These are phyloP conservation scores for Violaceomyces palustris DNA, from an alignment of 1,284 basidiomycete genomes.

Conservation along the genomic window DNA sequence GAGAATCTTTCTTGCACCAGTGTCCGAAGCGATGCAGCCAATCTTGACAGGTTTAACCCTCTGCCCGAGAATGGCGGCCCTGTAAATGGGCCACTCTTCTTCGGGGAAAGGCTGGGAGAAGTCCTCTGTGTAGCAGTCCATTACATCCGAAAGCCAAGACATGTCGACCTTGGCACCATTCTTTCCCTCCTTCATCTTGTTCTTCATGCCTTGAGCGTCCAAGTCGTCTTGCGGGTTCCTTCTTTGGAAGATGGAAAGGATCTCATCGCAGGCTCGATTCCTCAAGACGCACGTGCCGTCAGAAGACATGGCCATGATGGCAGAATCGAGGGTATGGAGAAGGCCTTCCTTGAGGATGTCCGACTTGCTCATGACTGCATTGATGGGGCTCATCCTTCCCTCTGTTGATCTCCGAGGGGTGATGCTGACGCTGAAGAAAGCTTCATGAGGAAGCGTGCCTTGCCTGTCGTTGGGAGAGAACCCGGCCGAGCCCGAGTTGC, in stretches of 20 bases:
- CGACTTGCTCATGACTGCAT: conserved; percentile 13
- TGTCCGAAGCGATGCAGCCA: conserved; percentile 28
- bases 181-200: conserved; percentile 3
- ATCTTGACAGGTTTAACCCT: conserved; percentile 22
- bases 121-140: conserved; percentile 42
- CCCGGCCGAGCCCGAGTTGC: no score
- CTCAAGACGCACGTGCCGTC: conserved; percentile 37
- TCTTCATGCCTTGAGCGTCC: no score
- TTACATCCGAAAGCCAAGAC: conserved; percentile 37
- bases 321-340: conserved; percentile 33
- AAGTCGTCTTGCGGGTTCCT: conserved; percentile 28
- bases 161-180: conserved; percentile 23
- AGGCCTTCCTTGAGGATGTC: conserved; percentile 33
- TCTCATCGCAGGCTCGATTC: conserved; percentile 42
- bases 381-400: conserved; percentile 28
- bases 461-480: no score
- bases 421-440: conserved; percentile 39
- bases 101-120: conserved; percentile 34
- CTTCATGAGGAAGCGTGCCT: conserved; percentile 28
- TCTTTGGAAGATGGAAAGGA: conserved; percentile 29
- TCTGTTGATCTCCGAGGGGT: conserved; percentile 24
- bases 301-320: conserved; percentile 34
- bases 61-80: conserved; percentile 35
- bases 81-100: conserved; percentile 42
- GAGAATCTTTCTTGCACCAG: conserved; percentile 18